Evolutionary conservation across 1,284 basidiomycete species (phyloP), one percentile per base, ranked within the genome.

Genomic region (Irpex sp.): DNA sequence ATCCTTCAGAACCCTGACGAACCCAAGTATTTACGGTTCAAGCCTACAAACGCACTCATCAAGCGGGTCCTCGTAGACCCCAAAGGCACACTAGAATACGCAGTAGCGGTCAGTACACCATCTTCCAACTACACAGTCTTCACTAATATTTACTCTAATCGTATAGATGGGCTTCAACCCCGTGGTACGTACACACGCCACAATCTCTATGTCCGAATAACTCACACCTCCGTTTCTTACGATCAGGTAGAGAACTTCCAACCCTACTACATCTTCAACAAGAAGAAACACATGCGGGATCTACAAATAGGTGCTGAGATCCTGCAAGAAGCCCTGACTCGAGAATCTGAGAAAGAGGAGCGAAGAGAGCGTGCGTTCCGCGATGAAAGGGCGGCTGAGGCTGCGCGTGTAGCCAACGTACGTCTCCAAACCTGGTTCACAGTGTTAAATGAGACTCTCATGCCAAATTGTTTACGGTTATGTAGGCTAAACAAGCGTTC

Each of bases 31-130:
- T 82, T 81, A 61, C 78, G 79, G 65, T 90, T 93, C 79, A 92
- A 91, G 73, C 78, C 83, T 4, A 91, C 88, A 18, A 93, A 93
- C 66, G 70, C 70, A 48, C 77, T 77, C n/a, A 88, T 91, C 74
- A 86, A 87, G 73, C 75, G 79, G 16, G 73, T 82, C 58, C 69
- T 90, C 35, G 73, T 83, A n/a, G 73, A 80, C 36, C 81, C 83
- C 0, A 90, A 86, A 69, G 90, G 91, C 2, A 80, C 88, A 0
- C 73, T 93, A 48, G 90, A 93, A 71, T 92, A 88, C 74, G 88
- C 87, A 3, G 4, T 78, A 90, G 88, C 82, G 69, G 90, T 90
- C 37, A 67, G 82, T 71, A 19, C 60, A 16, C 39, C 8, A 53
- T 42, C 21, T 47, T 56, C 3, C 33, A 8, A 49, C 19, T 58